Conservation (phyloP, 495 filamentous ascomycete species). For the Aspergillus heteromorphus region DNA sequence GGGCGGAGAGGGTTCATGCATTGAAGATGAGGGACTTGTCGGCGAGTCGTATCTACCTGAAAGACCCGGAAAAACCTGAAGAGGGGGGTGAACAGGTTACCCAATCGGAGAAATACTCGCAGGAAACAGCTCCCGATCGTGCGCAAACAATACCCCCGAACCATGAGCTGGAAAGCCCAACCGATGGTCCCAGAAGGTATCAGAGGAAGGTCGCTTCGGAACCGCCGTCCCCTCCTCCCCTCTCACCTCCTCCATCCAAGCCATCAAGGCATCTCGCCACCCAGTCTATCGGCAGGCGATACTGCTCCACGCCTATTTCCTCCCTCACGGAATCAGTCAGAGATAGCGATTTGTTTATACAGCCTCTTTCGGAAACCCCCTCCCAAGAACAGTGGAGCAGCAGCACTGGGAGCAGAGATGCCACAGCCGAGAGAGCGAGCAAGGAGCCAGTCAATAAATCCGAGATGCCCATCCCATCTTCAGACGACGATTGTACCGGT, state of each 20-base stretch:
- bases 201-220: slow-evolving; percentile 24
- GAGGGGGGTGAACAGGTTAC: slow-evolving; percentile 3
- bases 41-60: slow-evolving; percentile 13
- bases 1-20: slow-evolving; percentile 23
- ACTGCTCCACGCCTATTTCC: slow-evolving; percentile 14
- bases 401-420: slow-evolving; percentile 24
- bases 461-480: slow-evolving; percentile 37
- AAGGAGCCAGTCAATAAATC: slow-evolving; percentile 14
- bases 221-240: slow-evolving; percentile 29
- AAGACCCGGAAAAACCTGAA: slow-evolving; percentile 1
- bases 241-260: slow-evolving; percentile 23
- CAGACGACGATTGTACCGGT: slow-evolving; percentile 37
- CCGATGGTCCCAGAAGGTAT: neutral
- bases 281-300: slow-evolving; percentile 11
- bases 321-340: neutral
- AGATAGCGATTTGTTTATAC: slow-evolving; percentile 6
- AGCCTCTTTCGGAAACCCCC: slow-evolving; percentile 10
- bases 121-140: neutral
- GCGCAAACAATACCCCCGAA: neutral
- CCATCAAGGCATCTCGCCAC: slow-evolving; percentile 15
- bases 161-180: neutral
- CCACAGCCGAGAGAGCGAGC: slow-evolving; percentile 20
- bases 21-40: slow-evolving; percentile 22
- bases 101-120: neutral
- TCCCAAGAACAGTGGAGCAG: slow-evolving; percentile 23